A percentile compares a stretch with the other conserved stretches of the same genome.
phyloP scores from a whole-genome alignment of 306 rosid genomes.

The Vigna mungo region DNA sequence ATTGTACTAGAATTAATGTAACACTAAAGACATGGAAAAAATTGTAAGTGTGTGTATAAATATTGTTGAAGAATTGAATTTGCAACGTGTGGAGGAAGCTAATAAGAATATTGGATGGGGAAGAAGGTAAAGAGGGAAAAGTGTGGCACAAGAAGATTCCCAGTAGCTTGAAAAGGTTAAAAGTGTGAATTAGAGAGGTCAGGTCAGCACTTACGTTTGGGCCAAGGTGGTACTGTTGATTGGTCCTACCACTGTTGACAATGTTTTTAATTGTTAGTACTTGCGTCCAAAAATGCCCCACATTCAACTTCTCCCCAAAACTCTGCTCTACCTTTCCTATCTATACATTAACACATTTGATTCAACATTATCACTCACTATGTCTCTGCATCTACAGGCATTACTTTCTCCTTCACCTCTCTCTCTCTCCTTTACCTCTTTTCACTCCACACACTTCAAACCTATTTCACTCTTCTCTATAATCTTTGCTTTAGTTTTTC shows the following conservation, averaged over 20 bases:
- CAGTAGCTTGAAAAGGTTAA: conserved; percentile 29
- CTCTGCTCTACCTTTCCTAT: conserved; percentile 39
- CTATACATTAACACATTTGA: conserved; percentile 23
- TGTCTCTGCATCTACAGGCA: conserved; percentile 52
- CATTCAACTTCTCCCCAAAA: neutral
- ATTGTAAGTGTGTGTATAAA: no score
- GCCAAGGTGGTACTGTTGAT: conserved; percentile 23
- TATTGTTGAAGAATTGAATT: neutral
- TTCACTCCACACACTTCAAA: no score
- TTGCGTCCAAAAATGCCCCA: conserved; percentile 31
- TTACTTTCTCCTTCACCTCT: conserved; percentile 32
- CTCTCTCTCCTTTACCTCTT: neutral
- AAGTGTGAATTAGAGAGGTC: conserved; percentile 31
- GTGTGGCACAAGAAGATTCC: conserved; percentile 34
- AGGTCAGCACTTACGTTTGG: conserved; percentile 30
- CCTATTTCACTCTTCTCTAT: neutral
- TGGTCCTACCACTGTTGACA: conserved; percentile 36
- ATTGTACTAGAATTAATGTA: neutral
- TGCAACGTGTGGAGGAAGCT: conserved; percentile 7
- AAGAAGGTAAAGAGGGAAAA: neutral
- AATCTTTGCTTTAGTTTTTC: neutral
- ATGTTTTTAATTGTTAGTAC: conserved; percentile 19
- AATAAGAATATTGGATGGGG: conserved; percentile 10
- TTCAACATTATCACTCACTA: conserved; percentile 48
- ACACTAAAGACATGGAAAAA: no score